Evolutionary conservation across 306 rosid species (phyloP).

Genomic region (Hippophae gyantsensis): DNA sequence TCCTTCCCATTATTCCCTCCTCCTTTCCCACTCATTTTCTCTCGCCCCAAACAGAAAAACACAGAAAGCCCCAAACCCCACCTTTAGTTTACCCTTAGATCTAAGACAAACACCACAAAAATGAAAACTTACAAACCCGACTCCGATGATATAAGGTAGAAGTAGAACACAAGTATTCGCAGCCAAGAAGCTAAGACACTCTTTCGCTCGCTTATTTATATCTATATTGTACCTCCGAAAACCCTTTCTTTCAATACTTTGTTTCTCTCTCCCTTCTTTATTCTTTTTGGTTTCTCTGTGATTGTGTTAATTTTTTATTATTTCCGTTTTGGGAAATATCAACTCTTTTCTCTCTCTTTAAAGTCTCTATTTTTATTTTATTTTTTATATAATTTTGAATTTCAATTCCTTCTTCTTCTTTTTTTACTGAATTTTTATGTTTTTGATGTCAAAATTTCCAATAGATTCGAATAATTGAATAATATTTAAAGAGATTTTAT

Average conservation of each 20-base stretch:
- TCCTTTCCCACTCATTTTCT: slow-evolving; percentile 59
- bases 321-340: slow-evolving; percentile 1
- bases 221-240: slow-evolving; percentile 20
- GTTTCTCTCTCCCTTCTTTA: slow-evolving; percentile 2
- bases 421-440: no score
- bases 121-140: neutral
- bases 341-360: neutral
- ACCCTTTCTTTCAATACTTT: slow-evolving; percentile 21
- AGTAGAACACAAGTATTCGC: slow-evolving; percentile 2
- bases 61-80: no score
- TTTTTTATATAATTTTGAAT: no score
- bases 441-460: no score
- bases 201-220: slow-evolving; percentile 3
- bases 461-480: no score
- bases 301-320: neutral
- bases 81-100: slow-evolving; percentile 27
- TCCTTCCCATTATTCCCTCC: slow-evolving; percentile 39
- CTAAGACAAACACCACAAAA: slow-evolving; percentile 14
- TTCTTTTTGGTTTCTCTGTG: slow-evolving; percentile 4
- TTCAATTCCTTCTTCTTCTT: neutral
- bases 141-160: neutral
- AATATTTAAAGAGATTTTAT: no score
- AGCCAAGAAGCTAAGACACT: slow-evolving; percentile 1
- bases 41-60: slow-evolving; percentile 10
- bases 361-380: neutral